Percentiles rank a stretch among this genome's conserved stretches.
Evolutionary conservation across 768 basidiomycete species (phyloP).

Genomic region (Leccinum subgranulosum): DNA sequence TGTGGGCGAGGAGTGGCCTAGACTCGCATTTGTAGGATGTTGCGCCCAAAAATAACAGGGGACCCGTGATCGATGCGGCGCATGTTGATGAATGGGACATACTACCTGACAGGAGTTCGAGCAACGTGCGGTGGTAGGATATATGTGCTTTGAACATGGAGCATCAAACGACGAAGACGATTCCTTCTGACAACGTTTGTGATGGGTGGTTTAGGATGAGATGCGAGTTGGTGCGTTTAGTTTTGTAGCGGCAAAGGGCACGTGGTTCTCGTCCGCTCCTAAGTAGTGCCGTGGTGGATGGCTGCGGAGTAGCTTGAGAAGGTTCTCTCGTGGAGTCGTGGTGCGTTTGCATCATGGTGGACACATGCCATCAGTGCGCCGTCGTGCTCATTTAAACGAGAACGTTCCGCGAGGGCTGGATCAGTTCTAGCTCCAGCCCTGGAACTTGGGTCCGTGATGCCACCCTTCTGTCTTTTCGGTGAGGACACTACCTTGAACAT

Average conservation of each 20-base stretch:
- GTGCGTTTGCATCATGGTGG: slow-evolving; percentile 84
- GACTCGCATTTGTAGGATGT: slow-evolving; percentile 2
- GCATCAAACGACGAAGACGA: slow-evolving; percentile 83
- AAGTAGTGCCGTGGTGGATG: background rate
- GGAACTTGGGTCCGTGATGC: slow-evolving; percentile 33
- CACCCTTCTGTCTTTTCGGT: slow-evolving; percentile 75
- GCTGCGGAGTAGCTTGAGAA: slow-evolving; percentile 68
- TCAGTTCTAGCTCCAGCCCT: slow-evolving; percentile 53
- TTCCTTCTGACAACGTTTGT: slow-evolving; percentile 76
- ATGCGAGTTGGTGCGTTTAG: slow-evolving; percentile 65
- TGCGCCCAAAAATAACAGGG: background rate
- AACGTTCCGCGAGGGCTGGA: slow-evolving; percentile 56
- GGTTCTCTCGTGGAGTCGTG: slow-evolving; percentile 72
- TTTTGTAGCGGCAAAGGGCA: slow-evolving; percentile 69
- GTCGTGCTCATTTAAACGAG: slow-evolving; percentile 91
- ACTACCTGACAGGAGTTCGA: slow-evolving; percentile 80
- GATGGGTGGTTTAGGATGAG: slow-evolving; percentile 68
- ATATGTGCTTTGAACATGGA: slow-evolving; percentile 82
- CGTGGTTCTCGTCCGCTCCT: slow-evolving; percentile 71
- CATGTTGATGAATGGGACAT: slow-evolving; percentile 20
- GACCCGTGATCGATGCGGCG: slow-evolving; percentile 4
- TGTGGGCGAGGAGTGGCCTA: slow-evolving; percentile 91
- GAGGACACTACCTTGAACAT: slow-evolving; percentile 40
- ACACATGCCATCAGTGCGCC: slow-evolving; percentile 81
- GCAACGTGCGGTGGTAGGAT: slow-evolving; percentile 93